Evolutionary conservation across 495 filamentous ascomycete species (phyloP), one percentile per base, ranked within the genome.

Genomic region (Talaromyces thailandensis): DNA sequence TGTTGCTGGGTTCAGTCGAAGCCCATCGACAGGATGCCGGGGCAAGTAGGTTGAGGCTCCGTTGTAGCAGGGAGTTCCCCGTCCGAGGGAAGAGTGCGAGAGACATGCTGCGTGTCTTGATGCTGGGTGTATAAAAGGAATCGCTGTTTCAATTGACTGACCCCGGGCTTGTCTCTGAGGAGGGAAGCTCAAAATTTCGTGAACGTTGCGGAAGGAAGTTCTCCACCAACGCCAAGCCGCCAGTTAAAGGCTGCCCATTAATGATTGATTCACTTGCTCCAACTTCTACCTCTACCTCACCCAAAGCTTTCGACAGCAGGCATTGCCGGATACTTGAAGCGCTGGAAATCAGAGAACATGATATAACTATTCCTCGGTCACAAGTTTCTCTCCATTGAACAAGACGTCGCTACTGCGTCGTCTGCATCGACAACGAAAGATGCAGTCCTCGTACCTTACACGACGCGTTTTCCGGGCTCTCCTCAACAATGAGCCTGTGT

Each of bases 361-460:
- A 48, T 48, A 28, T 55, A 26, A 16, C 21, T 55, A 55, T 5
- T 12, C 16, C 9, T 21, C 21, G 9, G 26, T 28, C 35, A 52
- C 21, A 52, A 52, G 8, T 52, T 35, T 2, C 35, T 40, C 35
- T 28, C 26, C 26, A 55, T 18, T 23, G 21, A 23, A 21, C 8
- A 52, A 52, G 24, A 7, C 48, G 48, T 25, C 23, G 11, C 51
- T 12, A 3, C 21, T 26, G 51, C 24, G 14, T 23, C 11, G 2
- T 16, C 45, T 37, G 8, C 45, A 55, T n/a, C 48, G 24, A 11
- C 48, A 25, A 14, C 65, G 68, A 73, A 68, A 73, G 64, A 95
- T 95, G 92, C 89, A 87, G 69, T 92, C 91, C 73, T 62, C 60
- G 14, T 88, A 91, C 69, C 82, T 96, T 66, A 86, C 90, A 56